Base-by-base conservation (phyloP, 2,329 filamentous ascomycete genomes). In the Chaetomiaceae sp. region DNA sequence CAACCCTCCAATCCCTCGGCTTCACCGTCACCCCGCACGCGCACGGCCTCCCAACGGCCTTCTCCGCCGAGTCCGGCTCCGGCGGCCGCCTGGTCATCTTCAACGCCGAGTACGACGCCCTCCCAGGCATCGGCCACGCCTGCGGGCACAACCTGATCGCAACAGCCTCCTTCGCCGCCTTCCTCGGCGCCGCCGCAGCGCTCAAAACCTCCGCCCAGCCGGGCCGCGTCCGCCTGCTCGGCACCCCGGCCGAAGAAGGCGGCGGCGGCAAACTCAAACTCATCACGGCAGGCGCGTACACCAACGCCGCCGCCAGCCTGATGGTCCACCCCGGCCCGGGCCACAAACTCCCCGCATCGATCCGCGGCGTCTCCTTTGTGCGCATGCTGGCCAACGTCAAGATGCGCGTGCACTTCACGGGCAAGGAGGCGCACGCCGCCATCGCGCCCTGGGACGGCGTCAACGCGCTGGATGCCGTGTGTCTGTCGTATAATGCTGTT, bases 11-110 rank as follows among this genome's bases (percentile, higher is more conserved):
- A 35, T 54, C 60, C 1, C 68, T 71, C 3, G 77, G 73, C 0
- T 77, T 74, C 57, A 51, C 59, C 0, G 74, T 79, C 6, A 74
- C 66, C 4, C 70, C 70, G 0, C 70, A 76, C 46, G 73, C 76
- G 0, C 78, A 77, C 57, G 77, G 73, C 3, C 56, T 81, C 0
- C 65, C 70, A 8, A 82, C 78, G 0, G 69, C 76, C 1, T 81
- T 82, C 55, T 71, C 73, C 42, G 73, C 70, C 10, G 65, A 70
- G 13, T 64, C 65, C 41, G 74, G 75, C 23, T 59, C 63, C 0
- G 71, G 70, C 5, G 71, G 72, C 4, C 66, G 68, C 1, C 65
- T 72, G 0, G 60, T 74, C 23, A 63, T 69, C 20, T 68, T 69
- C 52, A 73, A 72, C 54, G 70, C 69, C 48, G 73, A 76, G 58